Evolutionary conservation across 352 stramenopile genomes (phyloP).

Genomic region (Stramenopiles sp.): DNA sequence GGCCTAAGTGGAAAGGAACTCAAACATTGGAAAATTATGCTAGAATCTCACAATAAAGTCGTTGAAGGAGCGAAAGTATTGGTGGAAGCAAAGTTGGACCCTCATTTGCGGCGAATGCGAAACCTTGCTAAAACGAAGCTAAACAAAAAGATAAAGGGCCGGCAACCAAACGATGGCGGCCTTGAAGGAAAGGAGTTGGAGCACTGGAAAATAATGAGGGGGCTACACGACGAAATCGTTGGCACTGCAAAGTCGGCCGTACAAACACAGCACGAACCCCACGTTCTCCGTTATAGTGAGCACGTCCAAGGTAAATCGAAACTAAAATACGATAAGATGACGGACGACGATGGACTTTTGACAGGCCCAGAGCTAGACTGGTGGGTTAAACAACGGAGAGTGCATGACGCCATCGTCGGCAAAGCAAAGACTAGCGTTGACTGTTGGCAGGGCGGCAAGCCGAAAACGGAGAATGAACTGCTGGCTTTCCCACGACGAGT

Average conservation of each 20-base stretch:
- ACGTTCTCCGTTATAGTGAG: background rate
- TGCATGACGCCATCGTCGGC: background rate
- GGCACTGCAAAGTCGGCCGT: background rate
- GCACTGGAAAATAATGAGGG: background rate
- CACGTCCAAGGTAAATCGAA: conserved; percentile 10
- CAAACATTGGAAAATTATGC: conserved; percentile 11
- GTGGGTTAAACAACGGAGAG: conserved; percentile 3
- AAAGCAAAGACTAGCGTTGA: background rate
- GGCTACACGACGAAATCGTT: background rate
- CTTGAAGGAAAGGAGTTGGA: background rate
- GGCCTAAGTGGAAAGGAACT: conserved; percentile 10
- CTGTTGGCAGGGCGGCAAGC: background rate
- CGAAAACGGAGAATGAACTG: background rate
- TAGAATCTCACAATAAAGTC: conserved; percentile 11
- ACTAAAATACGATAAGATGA: background rate
- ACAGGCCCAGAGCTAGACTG: background rate
- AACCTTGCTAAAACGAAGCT: background rate
- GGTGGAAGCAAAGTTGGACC: background rate
- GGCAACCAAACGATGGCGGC: background rate
- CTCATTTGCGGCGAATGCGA: background rate
- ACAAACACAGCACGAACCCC: background rate
- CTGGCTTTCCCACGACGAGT: background rate
- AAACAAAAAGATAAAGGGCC: background rate
- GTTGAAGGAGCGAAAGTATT: background rate
- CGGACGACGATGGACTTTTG: background rate